These are phyloP conservation scores for Hirsutella thompsonii DNA, from an alignment of 2,329 filamentous ascomycete genomes.

Conservation along the genomic window DNA sequence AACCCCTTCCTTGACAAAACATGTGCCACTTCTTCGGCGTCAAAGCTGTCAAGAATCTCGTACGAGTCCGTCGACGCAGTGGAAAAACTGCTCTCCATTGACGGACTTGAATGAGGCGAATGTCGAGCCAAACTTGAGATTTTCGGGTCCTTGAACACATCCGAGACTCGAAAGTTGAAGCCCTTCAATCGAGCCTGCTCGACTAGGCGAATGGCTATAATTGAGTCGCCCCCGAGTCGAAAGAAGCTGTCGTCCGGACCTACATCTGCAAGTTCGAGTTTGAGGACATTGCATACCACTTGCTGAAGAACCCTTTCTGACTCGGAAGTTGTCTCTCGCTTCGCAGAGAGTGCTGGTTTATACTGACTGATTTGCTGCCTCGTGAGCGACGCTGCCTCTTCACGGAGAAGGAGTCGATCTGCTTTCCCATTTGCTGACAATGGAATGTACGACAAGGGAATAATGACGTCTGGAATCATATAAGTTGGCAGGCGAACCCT, in stretches of 20 bases:
- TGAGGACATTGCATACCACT: not conserved
- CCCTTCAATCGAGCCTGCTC: not conserved
- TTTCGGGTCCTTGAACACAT: conserved; percentile 1
- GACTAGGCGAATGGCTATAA: conserved; percentile 15
- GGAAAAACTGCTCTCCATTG: not conserved
- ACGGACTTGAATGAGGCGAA: not conserved
- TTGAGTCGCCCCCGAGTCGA: conserved; percentile 3
- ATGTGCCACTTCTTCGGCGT: not conserved
- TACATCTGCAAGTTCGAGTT: not conserved
- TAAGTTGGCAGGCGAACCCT: conserved; percentile 2
- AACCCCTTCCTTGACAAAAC: not conserved
- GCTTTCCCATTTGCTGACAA: not conserved
- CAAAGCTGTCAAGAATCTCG: not conserved
- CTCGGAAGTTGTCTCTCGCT: not conserved
- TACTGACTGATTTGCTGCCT: conserved; percentile 1
- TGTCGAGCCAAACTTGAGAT: conserved; percentile 1
- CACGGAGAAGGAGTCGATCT: not conserved
- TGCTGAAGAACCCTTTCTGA: not conserved
- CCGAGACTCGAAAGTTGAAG: conserved; percentile 4
- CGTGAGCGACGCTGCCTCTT: not conserved
- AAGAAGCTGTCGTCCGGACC: conserved; percentile 6
- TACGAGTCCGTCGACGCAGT: not conserved
- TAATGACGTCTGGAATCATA: conserved; percentile 5
- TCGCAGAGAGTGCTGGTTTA: not conserved
- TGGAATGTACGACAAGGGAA: conserved; percentile 1